Percentiles rank a stretch among this genome's conserved stretches.
Conservation (phyloP, 2,329 filamentous ascomycete genomes). For the Plectosphaerella sp. region DNA sequence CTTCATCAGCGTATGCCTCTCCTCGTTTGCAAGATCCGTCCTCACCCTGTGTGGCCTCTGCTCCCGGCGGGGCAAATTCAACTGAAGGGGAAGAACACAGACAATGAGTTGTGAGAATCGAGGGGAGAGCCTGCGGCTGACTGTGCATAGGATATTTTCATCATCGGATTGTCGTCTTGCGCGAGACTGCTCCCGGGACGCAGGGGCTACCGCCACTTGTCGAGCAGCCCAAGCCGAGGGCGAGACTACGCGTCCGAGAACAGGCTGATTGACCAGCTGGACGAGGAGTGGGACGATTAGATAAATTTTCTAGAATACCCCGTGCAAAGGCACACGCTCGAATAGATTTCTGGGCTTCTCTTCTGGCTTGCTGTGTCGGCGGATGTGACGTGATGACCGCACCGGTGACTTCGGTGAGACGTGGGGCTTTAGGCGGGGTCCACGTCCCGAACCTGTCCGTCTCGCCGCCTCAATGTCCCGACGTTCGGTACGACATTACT, state of each 20-base stretch:
- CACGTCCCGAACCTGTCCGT: neutral
- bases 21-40: slow-evolving; percentile 19
- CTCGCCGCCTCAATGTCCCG: neutral
- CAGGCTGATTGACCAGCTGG: slow-evolving; percentile 87
- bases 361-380: neutral
- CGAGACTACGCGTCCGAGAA: slow-evolving; percentile 77
- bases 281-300: slow-evolving; percentile 93
- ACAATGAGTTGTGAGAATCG: too few relatives aligned
- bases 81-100: neutral
- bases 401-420: neutral
- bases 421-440: neutral
- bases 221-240: slow-evolving; percentile 45
- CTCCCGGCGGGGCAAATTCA: neutral
- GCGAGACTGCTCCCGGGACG: slow-evolving; percentile 59
- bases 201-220: slow-evolving; percentile 64
- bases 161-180: slow-evolving; percentile 67
- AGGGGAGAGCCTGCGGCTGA: too few relatives aligned
- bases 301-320: neutral
- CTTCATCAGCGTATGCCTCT: slow-evolving; percentile 71
- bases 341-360: neutral
- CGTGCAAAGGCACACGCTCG: neutral
- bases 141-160: slow-evolving; percentile 53
- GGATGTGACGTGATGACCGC: neutral
- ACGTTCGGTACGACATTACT: neutral
- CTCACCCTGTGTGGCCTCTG: neutral